Percentiles rank a stretch among this genome's conserved stretches.
These are phyloP conservation scores for Rhododendron griersonianum DNA, from an alignment of 148 eudicot genomes.

Conservation along the genomic window DNA sequence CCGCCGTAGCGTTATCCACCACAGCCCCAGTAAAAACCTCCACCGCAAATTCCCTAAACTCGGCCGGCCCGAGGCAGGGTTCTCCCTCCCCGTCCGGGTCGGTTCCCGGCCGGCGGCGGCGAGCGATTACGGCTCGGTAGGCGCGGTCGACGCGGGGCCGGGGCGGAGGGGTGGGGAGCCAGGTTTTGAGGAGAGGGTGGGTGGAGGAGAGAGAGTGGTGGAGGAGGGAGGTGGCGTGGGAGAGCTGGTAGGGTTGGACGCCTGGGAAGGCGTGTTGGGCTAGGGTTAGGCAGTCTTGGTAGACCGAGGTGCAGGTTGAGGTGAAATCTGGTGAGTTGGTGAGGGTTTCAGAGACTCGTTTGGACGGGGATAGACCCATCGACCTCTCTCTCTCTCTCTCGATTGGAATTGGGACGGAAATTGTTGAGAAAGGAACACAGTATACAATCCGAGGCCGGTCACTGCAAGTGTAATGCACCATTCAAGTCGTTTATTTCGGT, in stretches of 20 bases:
- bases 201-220: constrained; percentile 49
- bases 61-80: constrained; percentile 20
- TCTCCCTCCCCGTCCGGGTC: neutral
- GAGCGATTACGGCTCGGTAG: constrained; percentile 10
- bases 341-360: constrained; percentile 38
- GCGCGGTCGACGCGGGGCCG: constrained; percentile 51
- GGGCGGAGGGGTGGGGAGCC: constrained; percentile 65
- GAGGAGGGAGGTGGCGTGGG: constrained; percentile 48
- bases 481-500: too few species aligned
- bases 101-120: neutral
- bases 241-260: constrained; percentile 77
- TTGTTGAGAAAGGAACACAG: neutral
- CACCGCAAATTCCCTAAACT: constrained; percentile 52
- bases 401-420: neutral
- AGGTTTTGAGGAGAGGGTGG: constrained; percentile 39
- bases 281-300: constrained; percentile 35
- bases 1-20: constrained; percentile 35
- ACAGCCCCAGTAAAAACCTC: constrained; percentile 50
- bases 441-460: too few species aligned
- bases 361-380: constrained; percentile 72
- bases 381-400: neutral
- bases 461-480: too few species aligned
- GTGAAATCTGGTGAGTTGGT: constrained; percentile 45
- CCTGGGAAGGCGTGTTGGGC: constrained; percentile 58
- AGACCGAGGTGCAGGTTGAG: constrained; percentile 55